A percentile compares a stretch with the other conserved stretches of the same genome.
These are phyloP conservation scores for Stylosanthes scabra DNA, from an alignment of 331 rosid genomes.

Conservation along the genomic window DNA sequence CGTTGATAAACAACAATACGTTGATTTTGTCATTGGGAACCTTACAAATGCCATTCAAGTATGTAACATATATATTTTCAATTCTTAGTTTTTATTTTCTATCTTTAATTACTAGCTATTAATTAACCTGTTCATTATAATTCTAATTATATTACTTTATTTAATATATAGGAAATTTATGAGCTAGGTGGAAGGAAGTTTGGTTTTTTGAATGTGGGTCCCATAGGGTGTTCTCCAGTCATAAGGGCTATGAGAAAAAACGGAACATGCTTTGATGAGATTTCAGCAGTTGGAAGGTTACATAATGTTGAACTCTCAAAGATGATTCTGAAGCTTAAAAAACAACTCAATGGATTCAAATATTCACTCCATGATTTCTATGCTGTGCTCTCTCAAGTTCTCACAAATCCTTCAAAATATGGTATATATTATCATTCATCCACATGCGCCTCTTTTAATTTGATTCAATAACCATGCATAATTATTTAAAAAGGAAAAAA, in stretches of 20 bases:
- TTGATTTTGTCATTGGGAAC: constrained; percentile 53
- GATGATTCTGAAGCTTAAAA: constrained; percentile 28
- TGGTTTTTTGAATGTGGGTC: constrained; percentile 37
- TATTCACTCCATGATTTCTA: constrained; percentile 40
- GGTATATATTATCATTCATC: constrained; percentile 4
- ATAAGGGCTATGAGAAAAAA: neutral
- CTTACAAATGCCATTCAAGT: constrained; percentile 46
- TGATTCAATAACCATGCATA: too few relatives aligned
- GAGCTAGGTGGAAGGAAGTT: constrained; percentile 53
- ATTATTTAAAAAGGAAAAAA: too few relatives aligned
- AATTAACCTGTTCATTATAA: neutral
- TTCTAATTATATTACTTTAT: neutral
- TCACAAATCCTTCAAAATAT: constrained; percentile 35
- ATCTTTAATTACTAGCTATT: too few relatives aligned
- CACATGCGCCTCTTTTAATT: too few relatives aligned
- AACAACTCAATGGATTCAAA: constrained; percentile 45
- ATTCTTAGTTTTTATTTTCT: neutral
- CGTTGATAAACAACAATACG: constrained; percentile 30
- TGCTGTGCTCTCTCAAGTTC: neutral
- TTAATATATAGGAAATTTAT: constrained; percentile 40
- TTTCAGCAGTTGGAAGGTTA: constrained; percentile 32
- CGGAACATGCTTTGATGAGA: constrained; percentile 36
- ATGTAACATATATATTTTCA: neutral
- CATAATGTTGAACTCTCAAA: constrained; percentile 44
- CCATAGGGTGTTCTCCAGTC: constrained; percentile 33